phyloP scores from a whole-genome alignment of 2,329 filamentous ascomycete species.

The Cytospora leucostoma region DNA sequence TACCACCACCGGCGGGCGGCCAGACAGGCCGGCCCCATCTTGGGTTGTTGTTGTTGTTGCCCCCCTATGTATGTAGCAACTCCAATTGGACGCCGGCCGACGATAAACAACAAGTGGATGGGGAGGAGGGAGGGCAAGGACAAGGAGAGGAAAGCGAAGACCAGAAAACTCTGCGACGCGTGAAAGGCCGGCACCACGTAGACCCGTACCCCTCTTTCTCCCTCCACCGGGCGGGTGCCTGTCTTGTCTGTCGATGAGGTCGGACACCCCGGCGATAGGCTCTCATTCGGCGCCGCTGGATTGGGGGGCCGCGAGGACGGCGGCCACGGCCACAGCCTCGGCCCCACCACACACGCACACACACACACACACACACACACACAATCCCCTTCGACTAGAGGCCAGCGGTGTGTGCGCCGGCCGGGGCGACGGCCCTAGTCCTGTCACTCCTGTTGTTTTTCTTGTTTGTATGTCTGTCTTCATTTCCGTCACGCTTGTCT shows the following conservation, averaged over 20 bases:
- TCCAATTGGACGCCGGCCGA: neutral
- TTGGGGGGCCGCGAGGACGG: slow-evolving; percentile 24
- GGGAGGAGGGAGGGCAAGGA: neutral
- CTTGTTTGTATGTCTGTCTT: too few relatives aligned
- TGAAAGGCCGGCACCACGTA: neutral
- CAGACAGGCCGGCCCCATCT: neutral
- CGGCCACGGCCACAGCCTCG: slow-evolving; percentile 16
- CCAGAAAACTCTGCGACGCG: slow-evolving; percentile 3
- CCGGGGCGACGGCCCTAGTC: too few relatives aligned
- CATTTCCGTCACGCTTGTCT: too few relatives aligned
- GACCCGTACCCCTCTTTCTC: neutral
- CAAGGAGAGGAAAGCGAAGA: slow-evolving; percentile 13
- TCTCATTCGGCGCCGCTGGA: slow-evolving; percentile 26
- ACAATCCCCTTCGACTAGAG: too few relatives aligned
- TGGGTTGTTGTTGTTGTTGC: neutral
- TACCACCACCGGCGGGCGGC: neutral
- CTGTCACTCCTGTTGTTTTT: too few relatives aligned
- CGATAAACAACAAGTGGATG: neutral
- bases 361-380: too few relatives aligned
- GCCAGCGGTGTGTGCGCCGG: too few relatives aligned
- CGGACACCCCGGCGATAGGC: slow-evolving; percentile 11
- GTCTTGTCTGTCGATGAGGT: slow-evolving; percentile 14
- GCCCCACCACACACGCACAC: neutral
- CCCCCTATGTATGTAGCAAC: neutral
- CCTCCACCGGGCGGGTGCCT: slow-evolving; percentile 6